Evolutionary conservation across 345 rosid species (phyloP), one percentile per base, ranked within the genome.

Genomic region (Syzygium aromaticum): DNA sequence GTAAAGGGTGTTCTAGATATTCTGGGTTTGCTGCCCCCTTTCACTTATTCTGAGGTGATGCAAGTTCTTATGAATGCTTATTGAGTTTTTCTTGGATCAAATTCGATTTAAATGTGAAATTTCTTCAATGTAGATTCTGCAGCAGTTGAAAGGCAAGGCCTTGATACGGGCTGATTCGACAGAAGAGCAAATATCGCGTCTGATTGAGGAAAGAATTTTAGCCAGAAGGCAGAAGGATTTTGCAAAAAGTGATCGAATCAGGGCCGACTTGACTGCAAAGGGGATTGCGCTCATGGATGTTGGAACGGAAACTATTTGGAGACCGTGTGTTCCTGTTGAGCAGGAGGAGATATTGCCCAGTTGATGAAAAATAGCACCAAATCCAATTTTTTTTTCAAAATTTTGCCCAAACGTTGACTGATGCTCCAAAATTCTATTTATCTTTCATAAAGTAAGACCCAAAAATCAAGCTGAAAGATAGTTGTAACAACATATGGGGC

Each of bases 261-360:
- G 99, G 91, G 92, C 93, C 28, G 92, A 92, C 27, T 86, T 97
- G 87, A 86, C 93, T 51, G 82, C 77, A 21, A 89, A 94, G 85
- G 98, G 99, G 49, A 94, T 96, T 89, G 98, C 95, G 5, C 91
- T 97, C 2, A 95, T 96, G 99, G 98, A 97, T 92, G 82, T 92
- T 30, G 98, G 98, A 38, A 91, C 89, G 30, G 96, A 92, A 86
- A 97, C 98, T 7, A 88, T 92, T 49, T 97, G 98, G 99, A 93
- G 98, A 82, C 98, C 99, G 1, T 96, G 98, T 25, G 87, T 94
- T 14, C 95, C 95, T 5, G 89, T 52, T 28, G 86, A 87, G 89
- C 88, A 51, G 88, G 89, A 85, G 5, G 59, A 85, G 14, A 83
- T 64, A 61, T 78, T 56, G 19, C 67, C 59, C 11, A 61, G 67